Base-by-base conservation (phyloP, 441 rosid species). In the Sinapis alba region DNA sequence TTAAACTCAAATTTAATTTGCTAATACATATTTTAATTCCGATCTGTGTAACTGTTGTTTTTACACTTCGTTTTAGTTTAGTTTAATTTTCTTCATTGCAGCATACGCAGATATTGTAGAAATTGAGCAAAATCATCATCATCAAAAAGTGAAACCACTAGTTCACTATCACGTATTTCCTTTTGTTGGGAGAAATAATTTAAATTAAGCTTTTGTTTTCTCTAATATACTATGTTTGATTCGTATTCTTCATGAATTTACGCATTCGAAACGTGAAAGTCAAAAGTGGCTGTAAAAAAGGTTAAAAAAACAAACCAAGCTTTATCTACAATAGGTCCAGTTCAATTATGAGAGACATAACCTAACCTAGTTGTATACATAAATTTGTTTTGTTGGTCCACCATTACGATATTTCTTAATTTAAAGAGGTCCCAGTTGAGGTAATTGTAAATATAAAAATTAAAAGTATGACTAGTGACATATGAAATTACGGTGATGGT, bases 401-500 rank as follows among this genome's bases (percentile, higher is more conserved):
- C 73, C 57, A 50, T 61, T 1, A 3, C 18, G 56, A 16, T 34
- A 50, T 15, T 7, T 65, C 9, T 28, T 20, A 57, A 15, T 21
- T 66, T 60, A 50, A 59, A 60, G 62, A 60, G 62, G 19, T 30
- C 36, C 18, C 43, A 65, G 47, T 65, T 65, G 67, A 59, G 20
- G 62, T 61, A 24, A 62, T 56, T 62, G 36, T 62, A 21, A 54
- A 63, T 53, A 62, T 1, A 76, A 62, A 69, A 54, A 56, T 16
- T 16, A 2, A 77, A 77, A 77, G 76, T 58, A 58, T 64, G 68
- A 50, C 7, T 61, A 3, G 61, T 26, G 11, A 16, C n/a, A 58
- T 65, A 77, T 71, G 80, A 77, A 77, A 64, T 65, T 77, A 77
- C 72, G 80, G 80, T 50, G 72, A 71, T 65, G 30, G 50, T 65